These are phyloP conservation scores for Naganishia randhawae DNA, from an alignment of 768 basidiomycete species.

Conservation along the genomic window DNA sequence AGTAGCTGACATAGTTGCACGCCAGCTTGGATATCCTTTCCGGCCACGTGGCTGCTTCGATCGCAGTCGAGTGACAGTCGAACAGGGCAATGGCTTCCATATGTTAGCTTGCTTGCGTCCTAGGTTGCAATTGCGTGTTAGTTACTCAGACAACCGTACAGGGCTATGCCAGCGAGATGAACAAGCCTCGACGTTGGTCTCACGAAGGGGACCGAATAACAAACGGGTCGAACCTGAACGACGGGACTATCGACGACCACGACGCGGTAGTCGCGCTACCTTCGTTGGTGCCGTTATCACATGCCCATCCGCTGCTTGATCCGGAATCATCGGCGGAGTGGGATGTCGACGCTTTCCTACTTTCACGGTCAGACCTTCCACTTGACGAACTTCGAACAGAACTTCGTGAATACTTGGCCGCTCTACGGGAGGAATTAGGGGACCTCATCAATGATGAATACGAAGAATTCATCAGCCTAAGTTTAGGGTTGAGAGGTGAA, in stretches of 20 bases:
- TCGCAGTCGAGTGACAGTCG: no score
- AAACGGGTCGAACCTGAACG: not conserved
- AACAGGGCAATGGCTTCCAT: no score
- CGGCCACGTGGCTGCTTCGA: no score
- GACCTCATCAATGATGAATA: conserved; percentile 97
- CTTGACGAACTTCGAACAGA: conserved; percentile 82
- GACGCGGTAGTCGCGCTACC: conserved; percentile 39
- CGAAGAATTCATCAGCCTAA: conserved; percentile 92
- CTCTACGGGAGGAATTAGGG: conserved; percentile 87
- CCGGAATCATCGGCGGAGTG: conserved; percentile 58
- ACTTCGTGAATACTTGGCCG: conserved; percentile 74
- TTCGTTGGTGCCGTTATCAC: conserved; percentile 64
- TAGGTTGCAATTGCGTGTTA: no score
- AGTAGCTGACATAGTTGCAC: no score
- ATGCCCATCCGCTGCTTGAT: conserved; percentile 69
- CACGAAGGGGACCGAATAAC: conserved; percentile 3
- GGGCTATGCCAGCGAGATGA: not conserved
- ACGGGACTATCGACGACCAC: not conserved
- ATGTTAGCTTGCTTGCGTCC: no score
- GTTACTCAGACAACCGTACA: not conserved
- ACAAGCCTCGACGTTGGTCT: conserved; percentile 5
- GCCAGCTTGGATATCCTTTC: no score
- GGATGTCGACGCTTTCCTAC: conserved; percentile 79
- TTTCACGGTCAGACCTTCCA: conserved; percentile 77
- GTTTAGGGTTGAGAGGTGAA: conserved; percentile 85